Evolutionary conservation across 768 basidiomycete species (phyloP), one percentile per base, ranked within the genome.

Genomic region (Gautieria morchelliformis): DNA sequence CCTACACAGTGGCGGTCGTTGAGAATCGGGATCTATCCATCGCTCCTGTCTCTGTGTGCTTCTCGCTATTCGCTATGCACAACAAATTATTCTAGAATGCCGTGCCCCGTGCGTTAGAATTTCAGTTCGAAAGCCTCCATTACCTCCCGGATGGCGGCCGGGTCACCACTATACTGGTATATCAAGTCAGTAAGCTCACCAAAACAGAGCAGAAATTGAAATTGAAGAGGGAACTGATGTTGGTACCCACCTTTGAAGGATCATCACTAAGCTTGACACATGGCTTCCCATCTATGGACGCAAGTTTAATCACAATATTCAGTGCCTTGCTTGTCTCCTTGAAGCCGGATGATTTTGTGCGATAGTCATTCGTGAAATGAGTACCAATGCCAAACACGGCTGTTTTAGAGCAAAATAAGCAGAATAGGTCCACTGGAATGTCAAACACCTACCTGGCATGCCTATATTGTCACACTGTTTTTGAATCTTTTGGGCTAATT

Each of bases 261-360:
- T 98, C 94, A 68, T 97, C 96, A 56, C 91, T 93, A 63, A 99
- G 82, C 72, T 99, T 98, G 63, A 98, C 82, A 62, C 93, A 95
- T 1, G 84, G 82, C 57, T 75, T 75, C 10, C 78, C 79, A 64
- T 89, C 75, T 12, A 96, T 84, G 46, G 81, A 78, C 40, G 81
- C 78, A 9, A 99, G 75, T 66, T 97, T 97, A 72, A 97, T 93
- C 50, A 99, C 95, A 66, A 98, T 97, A 66, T 95, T 96, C 61
- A 96, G 68, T 20, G 92, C 80, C 65, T 82, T 87, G 72, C 87
- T 91, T 70, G 81, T 82, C 65, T 80, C 79, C 67, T 63, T 65
- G 63, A 78, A 69, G 30, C 71, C 63, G 8, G 72, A 72, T 55
- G 71, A 78, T 67, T 60, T 66, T 46, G 64, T 73, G 63, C 61